phyloP scores from a whole-genome alignment of 345 rosid species.

The Eucalyptus regnans region DNA sequence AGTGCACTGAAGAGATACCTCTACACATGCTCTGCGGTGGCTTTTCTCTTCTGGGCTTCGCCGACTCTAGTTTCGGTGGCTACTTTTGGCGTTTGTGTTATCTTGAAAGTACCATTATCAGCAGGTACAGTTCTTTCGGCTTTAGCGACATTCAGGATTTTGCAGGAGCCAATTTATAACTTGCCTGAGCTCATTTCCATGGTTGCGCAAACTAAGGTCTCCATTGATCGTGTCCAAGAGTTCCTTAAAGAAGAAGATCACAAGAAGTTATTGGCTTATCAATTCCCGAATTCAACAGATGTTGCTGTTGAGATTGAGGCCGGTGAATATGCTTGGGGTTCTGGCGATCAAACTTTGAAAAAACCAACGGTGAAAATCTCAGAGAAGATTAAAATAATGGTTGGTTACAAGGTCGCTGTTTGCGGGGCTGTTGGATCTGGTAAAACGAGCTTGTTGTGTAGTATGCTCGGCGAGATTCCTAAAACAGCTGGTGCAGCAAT shows the following conservation, averaged over 20 bases:
- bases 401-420: constrained; percentile 55
- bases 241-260: constrained; percentile 35
- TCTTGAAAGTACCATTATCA: constrained; percentile 24
- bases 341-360: constrained; percentile 5
- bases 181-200: constrained; percentile 58
- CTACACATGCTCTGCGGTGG: constrained; percentile 44
- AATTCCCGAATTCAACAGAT: constrained; percentile 1
- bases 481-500: constrained; percentile 45
- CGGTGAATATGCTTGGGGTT: constrained; percentile 51
- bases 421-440: constrained; percentile 91
- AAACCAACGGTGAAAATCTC: constrained; percentile 16
- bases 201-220: constrained; percentile 49
- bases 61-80: constrained; percentile 53
- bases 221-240: constrained; percentile 30
- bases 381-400: constrained; percentile 29
- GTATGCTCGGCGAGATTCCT: constrained; percentile 77
- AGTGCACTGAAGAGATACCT: constrained; percentile 35
- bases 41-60: constrained; percentile 69
- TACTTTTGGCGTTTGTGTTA: constrained; percentile 45
- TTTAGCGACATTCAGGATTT: constrained; percentile 47
- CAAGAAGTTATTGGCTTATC: constrained; percentile 3
- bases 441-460: constrained; percentile 61
- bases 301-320: constrained; percentile 21
- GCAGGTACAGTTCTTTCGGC: constrained; percentile 54
- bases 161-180: constrained; percentile 66